Evolutionary conservation across 768 basidiomycete species (phyloP).

Genomic region (Lactarius tabidus): DNA sequence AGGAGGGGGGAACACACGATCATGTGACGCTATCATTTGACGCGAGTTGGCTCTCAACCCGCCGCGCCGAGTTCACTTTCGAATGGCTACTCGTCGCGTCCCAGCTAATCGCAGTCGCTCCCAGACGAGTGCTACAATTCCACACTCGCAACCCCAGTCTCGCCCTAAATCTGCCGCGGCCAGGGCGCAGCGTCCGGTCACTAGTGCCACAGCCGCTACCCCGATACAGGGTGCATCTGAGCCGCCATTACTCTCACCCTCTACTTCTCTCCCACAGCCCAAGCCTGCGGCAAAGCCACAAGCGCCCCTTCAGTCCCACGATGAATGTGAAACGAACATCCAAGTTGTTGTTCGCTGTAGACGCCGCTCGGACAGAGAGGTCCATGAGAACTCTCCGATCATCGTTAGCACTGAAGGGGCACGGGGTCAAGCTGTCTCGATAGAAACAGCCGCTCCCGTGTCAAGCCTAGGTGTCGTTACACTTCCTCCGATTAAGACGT

Average conservation of each 20-base stretch:
- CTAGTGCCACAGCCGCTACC: conserved; percentile 29
- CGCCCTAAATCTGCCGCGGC: conserved; percentile 49
- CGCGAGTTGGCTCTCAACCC: conserved; percentile 14
- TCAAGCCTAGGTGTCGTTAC: conserved; percentile 72
- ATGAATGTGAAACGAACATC: conserved; percentile 76
- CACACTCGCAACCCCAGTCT: conserved; percentile 35
- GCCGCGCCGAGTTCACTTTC: background rate
- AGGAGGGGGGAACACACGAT: background rate
- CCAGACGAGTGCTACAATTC: conserved; percentile 32
- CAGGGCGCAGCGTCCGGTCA: conserved; percentile 35
- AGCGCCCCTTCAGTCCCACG: conserved; percentile 19
- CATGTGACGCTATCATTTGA: conserved; percentile 23
- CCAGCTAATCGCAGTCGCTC: conserved; percentile 46
- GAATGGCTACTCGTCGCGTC: conserved; percentile 64
- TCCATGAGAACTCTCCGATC: conserved; percentile 81
- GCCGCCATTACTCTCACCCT: conserved; percentile 1
- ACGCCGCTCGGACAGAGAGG: conserved; percentile 79
- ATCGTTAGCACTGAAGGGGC: conserved; percentile 79
- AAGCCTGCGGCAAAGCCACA: conserved; percentile 27
- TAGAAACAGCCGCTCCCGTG: conserved; percentile 69
- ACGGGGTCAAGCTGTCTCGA: conserved; percentile 68
- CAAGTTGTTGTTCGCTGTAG: conserved; percentile 91
- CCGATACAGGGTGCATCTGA: conserved; percentile 28
- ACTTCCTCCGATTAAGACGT: conserved; percentile 75
- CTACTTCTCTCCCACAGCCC: conserved; percentile 8